Evolutionary conservation across 2,329 filamentous ascomycete genomes (phyloP), one percentile per base, ranked within the genome.

Genomic region (Fusarium verrucosum): DNA sequence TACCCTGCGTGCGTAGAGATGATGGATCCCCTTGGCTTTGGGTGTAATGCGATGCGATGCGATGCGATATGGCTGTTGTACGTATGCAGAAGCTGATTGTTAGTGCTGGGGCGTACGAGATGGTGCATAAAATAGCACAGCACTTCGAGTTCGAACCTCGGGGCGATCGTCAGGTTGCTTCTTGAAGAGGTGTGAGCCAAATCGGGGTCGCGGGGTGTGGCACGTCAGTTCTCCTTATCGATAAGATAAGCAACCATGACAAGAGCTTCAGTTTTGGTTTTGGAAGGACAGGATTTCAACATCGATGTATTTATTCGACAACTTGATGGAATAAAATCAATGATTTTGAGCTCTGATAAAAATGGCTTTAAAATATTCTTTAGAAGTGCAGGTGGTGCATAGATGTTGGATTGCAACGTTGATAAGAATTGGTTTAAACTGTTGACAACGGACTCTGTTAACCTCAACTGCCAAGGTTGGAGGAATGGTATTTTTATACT

Each of bases 181-280:
- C 51, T 50, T 46, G 25, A 33, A 49, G 23, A 43, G 49, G 44
- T 53, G 58, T 42, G 45, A 60, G 63, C 41, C 47, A 26, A 54
- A 49, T 65, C 42, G 33, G 46, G 50, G 62, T 63, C 53, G 63
- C 63, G 63, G 63, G 63, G 63, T 54, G 53, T 53, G 50, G 58
- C 44, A 40, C 43, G 35, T 55, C 49, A 23, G 30, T 42, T 30
- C 22, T 40, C 20, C 37, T 65, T 66, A 66, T 66, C 63, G 63
- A 67, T 66, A 66, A 66, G 59, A n/a, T n/a, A n/a, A n/a, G n/a
- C n/a, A n/a, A n/a, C n/a, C n/a, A n/a, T 25, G 40, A 26, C 37
- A 17, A n/a, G 11, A 36, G 22, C 17, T 16, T n/a, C 23, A 40
- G 10, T n/a, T 44, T 22, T 13, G 13, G 4, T 13, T 11, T 30